These are phyloP conservation scores for Theobroma cacao DNA, from an alignment of 345 rosid genomes.

Conservation along the genomic window DNA sequence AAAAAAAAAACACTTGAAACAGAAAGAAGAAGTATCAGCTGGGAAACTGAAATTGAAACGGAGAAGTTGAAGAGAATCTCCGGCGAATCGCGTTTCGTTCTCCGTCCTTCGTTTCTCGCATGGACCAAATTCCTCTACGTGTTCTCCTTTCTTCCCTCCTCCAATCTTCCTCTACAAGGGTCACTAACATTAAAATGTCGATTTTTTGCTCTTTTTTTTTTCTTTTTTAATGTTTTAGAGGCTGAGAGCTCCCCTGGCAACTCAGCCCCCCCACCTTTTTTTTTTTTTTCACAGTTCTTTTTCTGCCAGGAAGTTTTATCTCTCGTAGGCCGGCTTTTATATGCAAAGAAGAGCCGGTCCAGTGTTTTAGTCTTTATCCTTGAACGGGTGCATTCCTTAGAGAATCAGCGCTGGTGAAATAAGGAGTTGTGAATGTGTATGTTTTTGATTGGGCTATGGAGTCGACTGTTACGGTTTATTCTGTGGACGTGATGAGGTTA, in stretches of 20 bases:
- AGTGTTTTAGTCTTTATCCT: not conserved
- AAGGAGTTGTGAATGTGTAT: not conserved
- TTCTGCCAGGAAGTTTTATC: not conserved
- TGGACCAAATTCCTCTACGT: constrained; percentile 59
- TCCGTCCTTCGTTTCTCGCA: constrained; percentile 43
- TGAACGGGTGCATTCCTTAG: not conserved
- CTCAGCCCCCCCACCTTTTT: not conserved
- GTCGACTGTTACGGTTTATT: not conserved
- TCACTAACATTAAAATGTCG: not conserved
- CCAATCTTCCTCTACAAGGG: not conserved
- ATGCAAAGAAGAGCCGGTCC: not conserved
- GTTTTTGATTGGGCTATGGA: not conserved
- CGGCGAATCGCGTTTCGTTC: constrained; percentile 34
- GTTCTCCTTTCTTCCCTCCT: constrained; percentile 19
- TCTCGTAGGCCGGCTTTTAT: not conserved
- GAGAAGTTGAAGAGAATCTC: constrained; percentile 1
- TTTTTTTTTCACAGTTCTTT: not conserved
- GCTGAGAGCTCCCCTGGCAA: not conserved
- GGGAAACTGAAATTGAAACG: not conserved
- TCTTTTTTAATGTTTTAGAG: not conserved
- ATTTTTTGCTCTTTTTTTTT: not conserved
- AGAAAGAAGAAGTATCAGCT: not conserved
- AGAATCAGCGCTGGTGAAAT: not conserved
- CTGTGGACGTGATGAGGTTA: no score
- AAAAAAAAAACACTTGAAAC: not conserved